Evolutionary conservation across 768 basidiomycete genomes (phyloP), one percentile per base, ranked within the genome.

Genomic region (Coprinopsis sp.): DNA sequence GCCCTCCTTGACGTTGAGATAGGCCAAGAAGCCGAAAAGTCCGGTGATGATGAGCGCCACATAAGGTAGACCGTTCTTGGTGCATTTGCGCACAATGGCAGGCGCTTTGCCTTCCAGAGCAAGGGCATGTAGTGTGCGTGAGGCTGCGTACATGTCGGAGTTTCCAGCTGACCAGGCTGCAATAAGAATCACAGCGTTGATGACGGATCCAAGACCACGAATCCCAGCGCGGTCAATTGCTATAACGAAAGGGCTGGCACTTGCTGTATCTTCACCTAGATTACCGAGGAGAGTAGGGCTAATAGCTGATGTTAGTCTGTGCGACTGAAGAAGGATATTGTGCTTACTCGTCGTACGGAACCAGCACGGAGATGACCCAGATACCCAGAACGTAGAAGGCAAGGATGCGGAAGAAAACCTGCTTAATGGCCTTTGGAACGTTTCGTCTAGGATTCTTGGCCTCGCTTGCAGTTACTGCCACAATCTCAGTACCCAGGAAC

Each of bases 161-260:
- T 81, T 82, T n/a, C n/a, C n/a, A 33, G 72, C 77, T 14, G 81
- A 77, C 44, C 78, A 80, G 64, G 80, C 80, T 1, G 78, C 77
- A 22, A 47, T 19, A 39, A 36, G 6, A 37, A 14, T 31, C 44
- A 16, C 16, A 24, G 22, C 14, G 18, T 37, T 23, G n/a, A 13
- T 40, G 31, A 16, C 33, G 14, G n/a, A 27, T n/a, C 37, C 58
- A 51, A 16, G 66, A 78, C 61, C n/a, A n/a, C 76, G 78, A 60
- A 84, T 76, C 8, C 83, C 80, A 5, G 78, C 77, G 18, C 71
- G 65, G 31, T 64, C 69, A 54, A 87, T 79, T 21, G 84, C 86
- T 47, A 88, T 76, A 30, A 89, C 85, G 62, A 87, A 89, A 0
- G 87, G 87, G 24, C 82, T 85, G 31, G 78, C 65, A 1, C 75